Base-by-base conservation (phyloP, 179 eudicot genomes). In the Corrigiola litoralis region DNA sequence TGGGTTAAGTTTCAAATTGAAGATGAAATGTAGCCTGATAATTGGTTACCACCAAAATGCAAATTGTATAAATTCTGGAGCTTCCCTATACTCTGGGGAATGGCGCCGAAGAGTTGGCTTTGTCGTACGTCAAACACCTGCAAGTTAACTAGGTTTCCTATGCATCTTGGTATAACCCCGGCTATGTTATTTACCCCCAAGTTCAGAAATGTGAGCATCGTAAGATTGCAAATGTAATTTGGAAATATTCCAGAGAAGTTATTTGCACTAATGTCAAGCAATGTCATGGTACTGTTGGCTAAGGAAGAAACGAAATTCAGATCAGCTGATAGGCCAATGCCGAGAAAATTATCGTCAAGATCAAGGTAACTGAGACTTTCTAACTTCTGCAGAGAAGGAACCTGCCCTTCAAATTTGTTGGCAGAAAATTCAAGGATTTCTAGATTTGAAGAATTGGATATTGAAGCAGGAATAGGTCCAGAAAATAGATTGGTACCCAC, bases 391-490 rank as follows among this genome's bases (percentile, higher is more conserved):
- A 60, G 44, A 14, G 63, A 37, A 2, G 72, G 56, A 0, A 72
- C 64, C 31, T 50, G 21, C n/a, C 81, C 81, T 8, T n/a, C 5
- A 23, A 77, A 42, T 7, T 44, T 13, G 51, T 77, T 77, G 12
- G 2, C 2, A 1, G 16, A 21, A 0, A 77, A 6, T 13, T 63
- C 52, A 14, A 77, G 16, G 0, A 6, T 16, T 16, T 4, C 13
- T 25, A 77, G 73, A 27, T 48, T 23, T 10, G 81, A 68, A 23
- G 48, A 18, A 68, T 65, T 65, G 21, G 61, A 53, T 28, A 65
- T 25, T 25, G 61, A 56, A 4, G 44, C 5, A 5, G 74, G 74
- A 12, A 70, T 21, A 20, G 9, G 2, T 29, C 68, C 62, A 6
- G 46, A 31, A 27, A 70, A 41, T 23, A n/a, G 52, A 27, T 70